Evolutionary conservation across 1,284 basidiomycete species (phyloP).

Genomic region (Naganishia sp.): DNA sequence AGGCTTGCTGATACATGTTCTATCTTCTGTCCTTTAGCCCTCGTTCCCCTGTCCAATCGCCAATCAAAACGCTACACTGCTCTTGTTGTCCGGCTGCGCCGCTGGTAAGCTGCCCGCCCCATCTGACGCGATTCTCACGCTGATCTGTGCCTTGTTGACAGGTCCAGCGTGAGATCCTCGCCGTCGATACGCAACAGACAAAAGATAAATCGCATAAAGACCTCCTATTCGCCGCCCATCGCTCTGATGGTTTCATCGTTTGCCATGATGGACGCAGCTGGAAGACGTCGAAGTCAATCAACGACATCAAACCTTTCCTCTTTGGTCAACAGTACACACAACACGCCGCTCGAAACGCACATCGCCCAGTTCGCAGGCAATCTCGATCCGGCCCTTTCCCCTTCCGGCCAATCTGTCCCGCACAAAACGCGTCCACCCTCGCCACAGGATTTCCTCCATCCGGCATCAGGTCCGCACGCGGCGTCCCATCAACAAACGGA

Average conservation of each 20-base stretch:
- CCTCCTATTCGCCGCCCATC: slow-evolving; percentile 1
- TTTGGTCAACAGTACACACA: slow-evolving; percentile 17
- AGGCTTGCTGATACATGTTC: slow-evolving; percentile 11
- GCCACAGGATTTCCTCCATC: slow-evolving; percentile 23
- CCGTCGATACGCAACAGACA: neutral
- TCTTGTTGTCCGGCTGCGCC: neutral
- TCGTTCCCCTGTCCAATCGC: slow-evolving; percentile 9
- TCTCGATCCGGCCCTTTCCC: slow-evolving; percentile 7
- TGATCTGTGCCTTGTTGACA: neutral
- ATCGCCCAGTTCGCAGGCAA: neutral
- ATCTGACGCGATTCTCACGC: neutral
- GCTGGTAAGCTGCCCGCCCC: slow-evolving; percentile 8
- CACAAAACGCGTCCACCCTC: slow-evolving; percentile 9
- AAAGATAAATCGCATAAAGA: slow-evolving; percentile 11
- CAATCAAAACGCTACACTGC: neutral
- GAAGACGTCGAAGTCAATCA: slow-evolving; percentile 14
- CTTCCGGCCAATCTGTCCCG: slow-evolving; percentile 1
- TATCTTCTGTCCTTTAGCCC: slow-evolving; percentile 9
- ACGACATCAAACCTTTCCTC: slow-evolving; percentile 24
- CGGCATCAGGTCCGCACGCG: neutral
- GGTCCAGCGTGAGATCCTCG: neutral
- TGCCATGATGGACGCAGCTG: slow-evolving; percentile 13
- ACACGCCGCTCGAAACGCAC: neutral
- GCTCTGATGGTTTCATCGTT: slow-evolving; percentile 15
- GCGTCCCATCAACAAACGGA: slow-evolving; percentile 16